Evolutionary conservation across 1,284 basidiomycete species (phyloP), one percentile per base, ranked within the genome.

Genomic region (Mycosarcoma maydis): DNA sequence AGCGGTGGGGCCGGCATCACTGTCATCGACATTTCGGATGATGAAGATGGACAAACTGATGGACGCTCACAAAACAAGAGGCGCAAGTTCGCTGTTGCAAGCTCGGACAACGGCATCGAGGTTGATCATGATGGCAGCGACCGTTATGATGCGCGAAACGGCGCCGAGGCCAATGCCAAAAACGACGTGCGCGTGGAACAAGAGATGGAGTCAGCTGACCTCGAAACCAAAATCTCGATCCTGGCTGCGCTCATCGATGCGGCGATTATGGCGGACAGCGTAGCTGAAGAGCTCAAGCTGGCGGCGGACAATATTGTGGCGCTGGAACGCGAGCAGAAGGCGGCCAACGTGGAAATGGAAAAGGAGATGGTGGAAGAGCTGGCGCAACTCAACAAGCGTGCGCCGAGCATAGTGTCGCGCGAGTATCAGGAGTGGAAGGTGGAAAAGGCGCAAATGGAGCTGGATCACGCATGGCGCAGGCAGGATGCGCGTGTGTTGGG

Each of bases 311-410:
- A 51, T 37, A 58, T 71, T 23, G 39, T 27, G 1, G 45, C 45
- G 3, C 27, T 60, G 32, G 68, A 71, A 6, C 56, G 58, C 33
- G 17, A 37, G 9, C 46, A 65, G 14, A 41, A 45, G 30, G 57
- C 29, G 3, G 46, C 40, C 32, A 40, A 54, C 23, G 38, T 48
- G 8, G 57, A 65, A 6, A 49, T 65, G 49, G 68, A 71, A 36
- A 66, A 52, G 37, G 70, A 72, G 33, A 49, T 60, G 3, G 53
- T 37, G 11, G 66, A 66, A 22, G 65, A 74, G 50, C 46, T 72
- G 27, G 61, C 59, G 6, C 72, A 73, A 20, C 53, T 71, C 46
- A 61, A 66, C 50, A 61, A 61, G 54, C 53, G 61, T 5, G 68
- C 68, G 16, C 61, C 61, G 13, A 66, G 61, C 48, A 65, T 71